Evolutionary conservation across 306 rosid species (phyloP), one percentile per base, ranked within the genome.

Genomic region (Sicyos baderoa): DNA sequence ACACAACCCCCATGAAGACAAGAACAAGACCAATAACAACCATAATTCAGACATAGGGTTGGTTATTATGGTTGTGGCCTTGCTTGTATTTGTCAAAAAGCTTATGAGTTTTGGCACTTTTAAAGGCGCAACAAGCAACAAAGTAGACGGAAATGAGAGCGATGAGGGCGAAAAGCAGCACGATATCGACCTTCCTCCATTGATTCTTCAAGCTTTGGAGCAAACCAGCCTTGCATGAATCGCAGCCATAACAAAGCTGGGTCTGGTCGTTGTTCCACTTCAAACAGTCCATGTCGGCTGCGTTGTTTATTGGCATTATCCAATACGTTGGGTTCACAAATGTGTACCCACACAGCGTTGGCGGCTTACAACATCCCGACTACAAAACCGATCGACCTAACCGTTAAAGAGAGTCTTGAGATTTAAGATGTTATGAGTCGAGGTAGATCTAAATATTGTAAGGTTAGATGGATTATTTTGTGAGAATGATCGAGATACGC

Each of bases 341-440:
- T 15, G 71, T 67, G 71, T 47, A 67, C 3, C 56, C 71, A 8
- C 71, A 67, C 1, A 47, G 7, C 2, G 56, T 67, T 5, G 56
- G 71, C 4, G 71, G 71, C 56, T 67, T 67, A 4, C 71, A 67
- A 55, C 71, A 67, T 15, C 71, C 71, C 23, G 71, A 67, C 71
- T 67, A 44, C 1, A 45, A 45, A 44, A 10, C 3, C 29, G 29
- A 25, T 25, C 3, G 29, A 25, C 29, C 29, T 25, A 25, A 25
- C 29, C 1, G 29, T 25, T 3, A 25, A 25, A 25, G 29, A 25
- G 29, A 25, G 29, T 25, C 29, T 25, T 25, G 29, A 25, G 29
- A 25, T 25, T 25, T 25, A 25, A 25, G 3, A 25, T 25, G 3
- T 25, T 25, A 25, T 25, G 29, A 1, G 29, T 3, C 29, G 29